A percentile compares a stretch with the other conserved stretches of the same genome.
phyloP scores from a whole-genome alignment of 495 filamentous ascomycete species.

The Staphylotrichum tortipilum region DNA sequence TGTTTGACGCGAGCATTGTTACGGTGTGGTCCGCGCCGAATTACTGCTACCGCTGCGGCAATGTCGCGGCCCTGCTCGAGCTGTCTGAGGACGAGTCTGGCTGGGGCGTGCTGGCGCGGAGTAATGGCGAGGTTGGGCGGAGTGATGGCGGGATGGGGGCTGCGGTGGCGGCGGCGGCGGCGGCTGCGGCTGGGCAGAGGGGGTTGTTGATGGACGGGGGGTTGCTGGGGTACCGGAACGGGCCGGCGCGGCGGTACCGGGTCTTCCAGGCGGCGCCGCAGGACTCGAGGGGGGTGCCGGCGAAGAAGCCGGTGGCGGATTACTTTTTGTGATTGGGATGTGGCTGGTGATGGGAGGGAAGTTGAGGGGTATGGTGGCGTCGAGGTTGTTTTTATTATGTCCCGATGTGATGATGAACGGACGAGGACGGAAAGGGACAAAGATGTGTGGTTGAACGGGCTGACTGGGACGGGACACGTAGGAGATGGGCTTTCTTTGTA shows the following conservation, averaged over 20 bases:
- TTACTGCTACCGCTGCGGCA: slow-evolving; percentile 97
- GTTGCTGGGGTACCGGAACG: slow-evolving; percentile 36
- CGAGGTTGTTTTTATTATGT: too few relatives aligned
- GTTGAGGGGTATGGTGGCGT: too few relatives aligned
- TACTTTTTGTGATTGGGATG: slow-evolving; percentile 63
- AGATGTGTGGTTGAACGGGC: too few relatives aligned
- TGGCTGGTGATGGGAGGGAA: not conserved
- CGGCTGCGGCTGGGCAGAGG: slow-evolving; percentile 1
- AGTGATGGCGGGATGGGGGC: slow-evolving; percentile 28
- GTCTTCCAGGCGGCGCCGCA: slow-evolving; percentile 97
- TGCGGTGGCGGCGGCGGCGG: slow-evolving; percentile 7
- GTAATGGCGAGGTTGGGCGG: slow-evolving; percentile 68
- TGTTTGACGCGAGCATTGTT: slow-evolving; percentile 92
- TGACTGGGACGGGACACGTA: too few relatives aligned
- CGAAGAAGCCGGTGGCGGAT: slow-evolving; percentile 95
- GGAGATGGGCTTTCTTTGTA: too few relatives aligned
- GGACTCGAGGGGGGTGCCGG: slow-evolving; percentile 94
- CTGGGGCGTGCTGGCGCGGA: slow-evolving; percentile 65
- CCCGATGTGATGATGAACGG: too few relatives aligned
- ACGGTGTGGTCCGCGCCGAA: slow-evolving; percentile 97
- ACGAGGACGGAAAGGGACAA: too few relatives aligned
- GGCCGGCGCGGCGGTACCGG: slow-evolving; percentile 83
- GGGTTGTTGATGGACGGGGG: slow-evolving; percentile 38
- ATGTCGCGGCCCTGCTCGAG: slow-evolving; percentile 92
- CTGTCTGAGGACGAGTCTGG: slow-evolving; percentile 75